phyloP scores from a whole-genome alignment of 148 eudicot genomes.

The Fallopia convolvulus region DNA sequence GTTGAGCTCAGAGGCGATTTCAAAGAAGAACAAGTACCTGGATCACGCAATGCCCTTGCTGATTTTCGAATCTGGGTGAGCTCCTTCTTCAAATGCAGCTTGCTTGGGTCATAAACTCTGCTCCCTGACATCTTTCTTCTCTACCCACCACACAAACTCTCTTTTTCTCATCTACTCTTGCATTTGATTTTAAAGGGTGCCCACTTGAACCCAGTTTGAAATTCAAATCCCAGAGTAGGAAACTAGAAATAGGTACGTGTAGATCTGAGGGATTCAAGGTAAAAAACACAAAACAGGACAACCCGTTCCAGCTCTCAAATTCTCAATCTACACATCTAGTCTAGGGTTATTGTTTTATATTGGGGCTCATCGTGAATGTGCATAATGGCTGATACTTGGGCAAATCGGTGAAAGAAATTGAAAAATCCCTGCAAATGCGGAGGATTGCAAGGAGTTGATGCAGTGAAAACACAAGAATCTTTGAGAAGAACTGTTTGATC shows the following conservation, averaged over 20 bases:
- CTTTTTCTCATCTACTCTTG: constrained; percentile 5
- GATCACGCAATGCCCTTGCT: constrained; percentile 69
- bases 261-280: constrained; percentile 4
- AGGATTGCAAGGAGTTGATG: constrained; percentile 6
- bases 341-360: neutral
- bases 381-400: neutral
- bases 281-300: neutral
- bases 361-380: neutral
- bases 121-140: constrained; percentile 25
- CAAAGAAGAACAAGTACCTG: constrained; percentile 91
- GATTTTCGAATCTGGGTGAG: constrained; percentile 92
- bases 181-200: neutral
- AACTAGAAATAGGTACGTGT: neutral
- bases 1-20: constrained; percentile 69
- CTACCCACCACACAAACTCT: neutral
- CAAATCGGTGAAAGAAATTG: constrained; percentile 4
- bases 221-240: neutral
- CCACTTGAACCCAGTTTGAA: constrained; percentile 7
- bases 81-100: constrained; percentile 86
- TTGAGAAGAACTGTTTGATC: neutral
- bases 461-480: constrained; percentile 9
- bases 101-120: constrained; percentile 71
- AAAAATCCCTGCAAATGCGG: constrained; percentile 6
- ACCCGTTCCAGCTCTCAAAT: neutral
- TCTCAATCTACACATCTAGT: constrained; percentile 4